Conservation (phyloP, 1,139 yeast genomes). For the Suhomyces bokatorum region DNA sequence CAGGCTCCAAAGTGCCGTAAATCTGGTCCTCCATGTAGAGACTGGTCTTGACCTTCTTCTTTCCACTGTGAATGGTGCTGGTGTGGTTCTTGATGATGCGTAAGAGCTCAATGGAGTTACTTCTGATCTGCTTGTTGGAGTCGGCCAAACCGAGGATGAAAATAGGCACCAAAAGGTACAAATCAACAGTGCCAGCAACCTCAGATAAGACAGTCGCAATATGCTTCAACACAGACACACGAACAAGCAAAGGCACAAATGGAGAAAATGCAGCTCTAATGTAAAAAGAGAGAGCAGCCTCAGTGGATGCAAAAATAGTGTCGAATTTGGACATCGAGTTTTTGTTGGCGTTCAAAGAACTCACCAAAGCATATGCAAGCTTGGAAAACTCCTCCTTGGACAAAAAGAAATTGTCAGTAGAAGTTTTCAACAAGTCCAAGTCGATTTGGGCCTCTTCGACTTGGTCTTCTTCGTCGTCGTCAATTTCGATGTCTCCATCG, state of each 20-base stretch:
- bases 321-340: conserved; percentile 22
- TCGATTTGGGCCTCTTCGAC: conserved; percentile 19
- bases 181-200: conserved; percentile 26
- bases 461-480: conserved; percentile 21
- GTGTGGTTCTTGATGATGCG: conserved; percentile 22
- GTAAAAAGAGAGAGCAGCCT: conserved; percentile 53
- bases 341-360: conserved; percentile 26
- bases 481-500: conserved; percentile 24
- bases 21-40: conserved; percentile 44
- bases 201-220: conserved; percentile 38
- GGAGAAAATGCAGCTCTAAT: conserved; percentile 58
- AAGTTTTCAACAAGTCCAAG: conserved; percentile 23
- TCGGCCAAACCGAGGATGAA: conserved; percentile 39
- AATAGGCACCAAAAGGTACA: conserved; percentile 41
- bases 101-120: conserved; percentile 27
- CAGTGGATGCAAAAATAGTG: conserved; percentile 29
- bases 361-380: conserved; percentile 37
- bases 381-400: conserved; percentile 42
- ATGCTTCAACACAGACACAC: conserved; percentile 47
- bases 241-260: conserved; percentile 55
- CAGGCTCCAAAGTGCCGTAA: conserved; percentile 40
- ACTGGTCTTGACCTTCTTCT: conserved; percentile 24
- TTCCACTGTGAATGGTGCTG: conserved; percentile 19
- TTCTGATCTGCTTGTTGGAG: conserved; percentile 29
- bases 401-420: conserved; percentile 39